Percentiles rank a stretch among this genome's conserved stretches.
phyloP scores from a whole-genome alignment of 1,284 basidiomycete species.

The Porogramme epimiltina region DNA sequence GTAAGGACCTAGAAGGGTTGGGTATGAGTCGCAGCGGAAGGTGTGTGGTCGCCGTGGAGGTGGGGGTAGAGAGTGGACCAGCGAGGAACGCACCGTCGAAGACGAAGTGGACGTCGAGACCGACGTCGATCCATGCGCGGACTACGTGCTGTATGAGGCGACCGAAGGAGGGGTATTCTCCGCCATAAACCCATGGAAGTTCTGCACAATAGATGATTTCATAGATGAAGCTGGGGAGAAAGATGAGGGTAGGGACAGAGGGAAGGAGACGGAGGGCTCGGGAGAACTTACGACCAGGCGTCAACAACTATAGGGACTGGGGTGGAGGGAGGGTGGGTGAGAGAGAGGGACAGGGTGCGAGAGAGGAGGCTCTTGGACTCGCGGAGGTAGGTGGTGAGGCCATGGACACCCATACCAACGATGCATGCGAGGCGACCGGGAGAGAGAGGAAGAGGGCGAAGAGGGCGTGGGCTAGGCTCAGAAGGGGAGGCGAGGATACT shows the following conservation, averaged over 20 bases:
- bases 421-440: not conserved
- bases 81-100: slow-evolving; percentile 74
- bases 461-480: not conserved
- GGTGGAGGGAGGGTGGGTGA: not conserved
- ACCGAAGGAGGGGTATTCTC: slow-evolving; percentile 73
- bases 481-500: too few species aligned
- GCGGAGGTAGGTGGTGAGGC: slow-evolving; percentile 77
- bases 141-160: slow-evolving; percentile 55
- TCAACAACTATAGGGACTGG: slow-evolving; percentile 66
- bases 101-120: slow-evolving; percentile 81
- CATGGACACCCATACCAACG: slow-evolving; percentile 75
- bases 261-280: not conserved
- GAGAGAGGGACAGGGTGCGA: slow-evolving; percentile 43
- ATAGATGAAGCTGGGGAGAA: slow-evolving; percentile 71
- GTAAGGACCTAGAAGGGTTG: slow-evolving; percentile 54
- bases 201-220: slow-evolving; percentile 63
- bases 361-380: slow-evolving; percentile 70
- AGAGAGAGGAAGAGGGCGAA: not conserved
- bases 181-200: slow-evolving; percentile 85
- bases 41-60: too few species aligned
- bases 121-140: slow-evolving; percentile 71
- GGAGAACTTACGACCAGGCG: slow-evolving; percentile 81
- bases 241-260: not conserved
- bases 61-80: not conserved
- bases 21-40: not conserved